phyloP scores from a whole-genome alignment of 2,329 filamentous ascomycete species.

The Aspergillus pseudonomiae region DNA sequence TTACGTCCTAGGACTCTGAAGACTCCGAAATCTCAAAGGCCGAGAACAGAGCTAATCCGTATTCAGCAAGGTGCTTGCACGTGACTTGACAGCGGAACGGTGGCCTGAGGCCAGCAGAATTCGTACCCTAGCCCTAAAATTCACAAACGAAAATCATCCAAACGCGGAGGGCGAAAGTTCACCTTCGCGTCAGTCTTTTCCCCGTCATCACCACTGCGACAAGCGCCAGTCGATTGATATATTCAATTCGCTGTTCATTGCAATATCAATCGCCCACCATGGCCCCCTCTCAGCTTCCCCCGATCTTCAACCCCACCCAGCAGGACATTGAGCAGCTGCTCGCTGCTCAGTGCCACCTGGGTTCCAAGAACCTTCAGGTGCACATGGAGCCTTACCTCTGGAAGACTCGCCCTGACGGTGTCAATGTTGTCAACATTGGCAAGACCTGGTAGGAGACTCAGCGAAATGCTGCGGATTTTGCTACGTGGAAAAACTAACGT shows the following conservation, averaged over 20 bases:
- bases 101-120: background rate
- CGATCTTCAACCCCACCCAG: constrained; percentile 93
- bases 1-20: constrained; percentile 15
- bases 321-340: constrained; percentile 99
- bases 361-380: constrained; percentile 98
- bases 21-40: constrained; percentile 36
- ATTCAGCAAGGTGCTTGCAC: constrained; percentile 11
- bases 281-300: constrained; percentile 92
- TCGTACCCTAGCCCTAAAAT: constrained; percentile 43
- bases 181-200: constrained; percentile 35
- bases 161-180: constrained; percentile 31
- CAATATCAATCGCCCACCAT: constrained; percentile 70
- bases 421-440: constrained; percentile 99
- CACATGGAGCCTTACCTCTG: constrained; percentile 99
- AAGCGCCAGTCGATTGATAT: constrained; percentile 52
- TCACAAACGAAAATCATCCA: constrained; percentile 39
- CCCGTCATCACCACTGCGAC: constrained; percentile 40
- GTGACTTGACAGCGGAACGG: constrained; percentile 17
- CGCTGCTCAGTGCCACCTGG: constrained; percentile 92
- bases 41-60: constrained; percentile 30
- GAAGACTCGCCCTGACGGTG: constrained; percentile 98
- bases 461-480: background rate
- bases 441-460: constrained; percentile 85
- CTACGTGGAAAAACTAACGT: constrained; percentile 22
- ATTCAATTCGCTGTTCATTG: constrained; percentile 37